phyloP scores from a whole-genome alignment of 345 rosid species.

The Balakata baccata region DNA sequence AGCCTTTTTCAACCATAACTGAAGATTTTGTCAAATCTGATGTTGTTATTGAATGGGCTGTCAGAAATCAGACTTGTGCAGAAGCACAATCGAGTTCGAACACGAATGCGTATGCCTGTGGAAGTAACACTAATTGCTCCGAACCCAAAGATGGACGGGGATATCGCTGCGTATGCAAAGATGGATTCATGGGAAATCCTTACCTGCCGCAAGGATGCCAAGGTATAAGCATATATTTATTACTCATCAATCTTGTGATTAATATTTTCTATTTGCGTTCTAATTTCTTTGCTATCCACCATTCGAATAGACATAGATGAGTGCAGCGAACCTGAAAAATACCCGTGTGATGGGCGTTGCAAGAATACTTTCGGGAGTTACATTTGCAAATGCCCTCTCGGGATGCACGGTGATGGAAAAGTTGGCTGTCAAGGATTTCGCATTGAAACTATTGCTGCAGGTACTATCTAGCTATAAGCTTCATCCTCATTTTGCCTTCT shows the following conservation, averaged over 20 bases:
- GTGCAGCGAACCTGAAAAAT: not conserved
- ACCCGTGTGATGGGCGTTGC: conserved; percentile 17
- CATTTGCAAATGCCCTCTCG: conserved; percentile 17
- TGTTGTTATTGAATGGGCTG: conserved; percentile 22
- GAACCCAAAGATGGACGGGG: conserved; percentile 3
- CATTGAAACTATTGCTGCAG: conserved; percentile 4
- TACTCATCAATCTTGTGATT: not conserved
- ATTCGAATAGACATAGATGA: conserved; percentile 16
- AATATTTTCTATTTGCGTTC: not conserved
- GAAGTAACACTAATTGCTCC: not conserved
- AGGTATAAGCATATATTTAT: conserved; percentile 4
- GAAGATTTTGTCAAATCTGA: not conserved
- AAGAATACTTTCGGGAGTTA: conserved; percentile 10
- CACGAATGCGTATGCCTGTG: conserved; percentile 5
- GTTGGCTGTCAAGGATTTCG: conserved; percentile 17
- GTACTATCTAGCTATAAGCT: not conserved
- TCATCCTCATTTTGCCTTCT: not conserved
- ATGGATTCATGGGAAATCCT: conserved; percentile 24
- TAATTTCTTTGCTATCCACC: not conserved
- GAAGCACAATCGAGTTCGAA: not conserved
- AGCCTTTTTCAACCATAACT: not conserved
- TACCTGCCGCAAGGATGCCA: conserved; percentile 17
- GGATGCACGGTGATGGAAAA: conserved; percentile 23
- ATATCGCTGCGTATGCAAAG: conserved; percentile 11
- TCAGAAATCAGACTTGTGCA: not conserved